Percentiles rank a stretch among this genome's conserved stretches.
Conservation (phyloP, 805 yeast genomes). For the Tetrapisispora arboricola region DNA sequence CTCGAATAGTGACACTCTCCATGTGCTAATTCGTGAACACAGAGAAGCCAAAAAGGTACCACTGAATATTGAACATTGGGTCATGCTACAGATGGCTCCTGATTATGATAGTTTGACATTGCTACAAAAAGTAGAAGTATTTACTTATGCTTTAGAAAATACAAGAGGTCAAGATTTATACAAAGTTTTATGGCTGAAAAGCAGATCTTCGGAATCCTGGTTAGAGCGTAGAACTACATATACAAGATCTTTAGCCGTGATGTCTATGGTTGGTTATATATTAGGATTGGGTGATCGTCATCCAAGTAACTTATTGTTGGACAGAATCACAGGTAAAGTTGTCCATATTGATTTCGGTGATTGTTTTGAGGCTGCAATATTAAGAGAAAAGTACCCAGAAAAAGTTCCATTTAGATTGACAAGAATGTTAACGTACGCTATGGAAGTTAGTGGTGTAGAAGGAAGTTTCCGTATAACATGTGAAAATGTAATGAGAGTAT, state of each 20-base stretch:
- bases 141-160: slow-evolving; percentile 89
- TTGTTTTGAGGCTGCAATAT: slow-evolving; percentile 95
- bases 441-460: slow-evolving; percentile 98
- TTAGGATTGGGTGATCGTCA: slow-evolving; percentile 96
- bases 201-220: slow-evolving; percentile 96
- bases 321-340: slow-evolving; percentile 88
- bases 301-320: slow-evolving; percentile 94
- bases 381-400: slow-evolving; percentile 95
- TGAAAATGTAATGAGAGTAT: slow-evolving; percentile 92
- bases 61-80: slow-evolving; percentile 85
- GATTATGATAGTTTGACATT: slow-evolving; percentile 81
- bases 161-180: slow-evolving; percentile 94
- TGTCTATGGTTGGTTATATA: slow-evolving; percentile 98
- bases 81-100: slow-evolving; percentile 97
- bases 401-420: slow-evolving; percentile 96
- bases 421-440: slow-evolving; percentile 93
- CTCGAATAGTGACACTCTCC: slow-evolving; percentile 94
- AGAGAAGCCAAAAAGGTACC: slow-evolving; percentile 85
- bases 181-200: slow-evolving; percentile 91
- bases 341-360: slow-evolving; percentile 98
- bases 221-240: slow-evolving; percentile 92
- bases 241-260: slow-evolving; percentile 90
- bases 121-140: slow-evolving; percentile 90
- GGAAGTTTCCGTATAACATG: slow-evolving; percentile 95
- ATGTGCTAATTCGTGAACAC: slow-evolving; percentile 81